These are phyloP conservation scores for Vitis hybrid DNA, from an alignment of 177 flowering plant genomes.

Conservation along the genomic window DNA sequence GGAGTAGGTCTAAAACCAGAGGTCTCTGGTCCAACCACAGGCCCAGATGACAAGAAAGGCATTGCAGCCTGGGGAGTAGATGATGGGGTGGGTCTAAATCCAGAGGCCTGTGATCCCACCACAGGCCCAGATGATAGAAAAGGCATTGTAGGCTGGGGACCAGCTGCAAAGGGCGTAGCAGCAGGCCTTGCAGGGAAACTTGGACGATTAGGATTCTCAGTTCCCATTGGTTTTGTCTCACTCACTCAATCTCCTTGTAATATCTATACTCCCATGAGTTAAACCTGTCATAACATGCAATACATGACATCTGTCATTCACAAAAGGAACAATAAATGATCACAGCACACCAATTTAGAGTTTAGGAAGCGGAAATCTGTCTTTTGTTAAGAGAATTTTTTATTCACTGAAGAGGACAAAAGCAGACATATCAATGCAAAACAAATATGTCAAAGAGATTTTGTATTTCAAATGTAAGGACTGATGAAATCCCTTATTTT, in stretches of 20 bases:
- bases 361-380: too few relatives aligned
- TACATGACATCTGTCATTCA: too few relatives aligned
- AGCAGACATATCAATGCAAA: too few relatives aligned
- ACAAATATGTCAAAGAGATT: too few relatives aligned
- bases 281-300: conserved; percentile 18
- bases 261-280: conserved; percentile 19
- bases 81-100: conserved; percentile 35
- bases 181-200: conserved; percentile 58
- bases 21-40: conserved; percentile 26
- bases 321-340: too few relatives aligned
- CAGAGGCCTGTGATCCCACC: conserved; percentile 36
- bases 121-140: conserved; percentile 51
- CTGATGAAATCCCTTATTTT: too few relatives aligned
- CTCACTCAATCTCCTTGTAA: conserved; percentile 11
- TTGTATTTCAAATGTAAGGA: too few relatives aligned
- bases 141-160: conserved; percentile 48
- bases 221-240: conserved; percentile 52
- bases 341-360: too few relatives aligned
- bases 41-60: conserved; percentile 29
- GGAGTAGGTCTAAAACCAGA: conserved; percentile 38
- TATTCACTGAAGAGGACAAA: too few relatives aligned
- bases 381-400: too few relatives aligned
- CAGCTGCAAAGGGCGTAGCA: conserved; percentile 49
- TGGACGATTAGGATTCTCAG: conserved; percentile 61
- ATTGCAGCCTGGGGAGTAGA: conserved; percentile 21